Conservation (phyloP, 2,329 filamentous ascomycete species). For the Clonostachys rosea region DNA sequence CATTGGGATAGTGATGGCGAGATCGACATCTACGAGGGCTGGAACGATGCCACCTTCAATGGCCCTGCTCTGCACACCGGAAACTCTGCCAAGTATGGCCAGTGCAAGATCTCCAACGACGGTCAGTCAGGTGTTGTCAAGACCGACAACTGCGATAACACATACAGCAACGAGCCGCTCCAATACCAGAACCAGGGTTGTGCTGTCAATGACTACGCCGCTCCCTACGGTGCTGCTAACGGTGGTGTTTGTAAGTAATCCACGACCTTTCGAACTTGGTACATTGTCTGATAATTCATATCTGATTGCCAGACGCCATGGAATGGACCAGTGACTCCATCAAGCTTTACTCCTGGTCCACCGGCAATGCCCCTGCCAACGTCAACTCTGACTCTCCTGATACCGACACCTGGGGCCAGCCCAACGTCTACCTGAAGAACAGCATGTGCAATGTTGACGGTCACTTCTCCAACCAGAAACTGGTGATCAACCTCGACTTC, state of each 20-base stretch:
- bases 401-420: constrained; percentile 60
- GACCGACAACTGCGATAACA: constrained; percentile 34
- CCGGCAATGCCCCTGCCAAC: constrained; percentile 16
- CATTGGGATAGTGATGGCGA: constrained; percentile 40
- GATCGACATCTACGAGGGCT: constrained; percentile 65
- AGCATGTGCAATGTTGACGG: constrained; percentile 56
- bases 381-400: constrained; percentile 14
- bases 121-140: constrained; percentile 21
- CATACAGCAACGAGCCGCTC: constrained; percentile 18
- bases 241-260: constrained; percentile 40
- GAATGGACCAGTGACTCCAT: constrained; percentile 34
- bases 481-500: constrained; percentile 71
- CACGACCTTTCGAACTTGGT: constrained; percentile 11
- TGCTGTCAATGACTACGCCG: constrained; percentile 26
- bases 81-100: constrained; percentile 16
- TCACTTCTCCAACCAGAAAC: constrained; percentile 61
- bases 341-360: constrained; percentile 33
- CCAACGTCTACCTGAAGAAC: constrained; percentile 55
- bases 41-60: constrained; percentile 51
- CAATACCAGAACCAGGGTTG: constrained; percentile 35
- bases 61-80: constrained; percentile 55
- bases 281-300: not conserved
- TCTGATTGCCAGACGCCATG: constrained; percentile 22
- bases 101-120: constrained; percentile 22
- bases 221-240: constrained; percentile 26